Conservation (phyloP, 768 basidiomycete species). For the Termitomyces sp. region DNA sequence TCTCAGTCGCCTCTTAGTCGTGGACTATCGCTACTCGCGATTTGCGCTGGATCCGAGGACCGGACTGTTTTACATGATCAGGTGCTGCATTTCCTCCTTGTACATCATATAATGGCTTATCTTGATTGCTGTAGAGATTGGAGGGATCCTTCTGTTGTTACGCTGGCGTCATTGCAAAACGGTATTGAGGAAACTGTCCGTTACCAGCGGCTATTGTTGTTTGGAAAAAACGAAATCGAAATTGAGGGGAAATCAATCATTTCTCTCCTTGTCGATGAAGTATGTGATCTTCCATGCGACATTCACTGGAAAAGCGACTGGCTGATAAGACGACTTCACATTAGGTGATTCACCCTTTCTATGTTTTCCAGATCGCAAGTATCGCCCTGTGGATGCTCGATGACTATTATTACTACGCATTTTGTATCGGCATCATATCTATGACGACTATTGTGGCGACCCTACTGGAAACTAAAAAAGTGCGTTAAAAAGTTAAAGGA, state of each 20-base stretch:
- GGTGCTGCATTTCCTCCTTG: constrained; percentile 40
- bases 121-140: constrained; percentile 64
- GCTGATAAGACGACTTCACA: not conserved
- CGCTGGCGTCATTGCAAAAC: constrained; percentile 51
- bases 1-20: constrained; percentile 53
- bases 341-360: constrained; percentile 93
- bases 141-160: constrained; percentile 76
- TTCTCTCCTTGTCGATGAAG: constrained; percentile 85
- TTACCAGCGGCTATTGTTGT: constrained; percentile 65
- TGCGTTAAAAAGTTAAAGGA: constrained; percentile 23
- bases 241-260: constrained; percentile 82
- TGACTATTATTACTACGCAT: constrained; percentile 96
- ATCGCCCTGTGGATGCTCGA: constrained; percentile 93
- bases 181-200: constrained; percentile 55
- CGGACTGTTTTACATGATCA: constrained; percentile 77
- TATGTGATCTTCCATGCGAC: constrained; percentile 25
- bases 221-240: constrained; percentile 85
- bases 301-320: not conserved
- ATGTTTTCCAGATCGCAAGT: constrained; percentile 96
- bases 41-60: constrained; percentile 83
- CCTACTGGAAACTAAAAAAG: constrained; percentile 88
- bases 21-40: constrained; percentile 91
- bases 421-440: constrained; percentile 92
- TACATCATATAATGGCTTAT: not conserved
- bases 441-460: constrained; percentile 80